Percentiles rank a stretch among this genome's conserved stretches.
These are phyloP conservation scores for Lachnum nothofagi DNA, from an alignment of 2,329 filamentous ascomycete genomes.

Conservation along the genomic window DNA sequence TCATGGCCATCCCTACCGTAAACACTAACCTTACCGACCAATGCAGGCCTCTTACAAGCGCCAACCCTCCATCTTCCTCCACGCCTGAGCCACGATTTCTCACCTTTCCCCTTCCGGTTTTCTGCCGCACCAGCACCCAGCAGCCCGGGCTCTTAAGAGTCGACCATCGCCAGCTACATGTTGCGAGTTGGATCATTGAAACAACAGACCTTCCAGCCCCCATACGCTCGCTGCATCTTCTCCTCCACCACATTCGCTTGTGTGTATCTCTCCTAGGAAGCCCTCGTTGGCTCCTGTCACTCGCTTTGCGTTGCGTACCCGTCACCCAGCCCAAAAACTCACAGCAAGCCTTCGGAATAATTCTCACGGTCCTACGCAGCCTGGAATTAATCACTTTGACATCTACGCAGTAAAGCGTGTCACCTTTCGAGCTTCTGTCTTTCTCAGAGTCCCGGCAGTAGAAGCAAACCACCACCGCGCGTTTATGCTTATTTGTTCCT, in stretches of 20 bases:
- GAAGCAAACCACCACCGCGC: slow-evolving; percentile 9
- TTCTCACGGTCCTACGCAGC: slow-evolving; percentile 19
- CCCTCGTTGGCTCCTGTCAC: slow-evolving; percentile 71
- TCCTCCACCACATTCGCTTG: slow-evolving; percentile 31
- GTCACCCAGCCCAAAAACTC: slow-evolving; percentile 26
- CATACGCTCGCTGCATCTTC: slow-evolving; percentile 10
- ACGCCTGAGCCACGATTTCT: slow-evolving; percentile 2
- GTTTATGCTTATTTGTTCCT: slow-evolving; percentile 27
- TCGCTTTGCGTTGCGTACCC: slow-evolving; percentile 46
- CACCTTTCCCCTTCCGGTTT: slow-evolving; percentile 14
- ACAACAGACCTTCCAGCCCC: slow-evolving; percentile 11
- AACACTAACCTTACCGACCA: neutral
- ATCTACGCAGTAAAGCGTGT: slow-evolving; percentile 9
- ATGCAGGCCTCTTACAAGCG: slow-evolving; percentile 3
- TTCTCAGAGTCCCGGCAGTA: neutral
- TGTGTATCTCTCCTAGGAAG: slow-evolving; percentile 50
- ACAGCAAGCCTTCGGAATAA: slow-evolving; percentile 29
- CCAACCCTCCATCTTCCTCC: slow-evolving; percentile 12
- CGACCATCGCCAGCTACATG: slow-evolving; percentile 26
- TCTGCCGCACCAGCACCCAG: slow-evolving; percentile 20
- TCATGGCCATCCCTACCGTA: neutral
- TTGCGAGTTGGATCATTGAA: slow-evolving; percentile 16
- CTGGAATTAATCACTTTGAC: slow-evolving; percentile 15
- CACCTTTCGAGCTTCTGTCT: neutral
- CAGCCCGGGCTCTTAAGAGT: slow-evolving; percentile 26